Conservation (phyloP, 2,329 filamentous ascomycete genomes). For the Aspergillus sp. region DNA sequence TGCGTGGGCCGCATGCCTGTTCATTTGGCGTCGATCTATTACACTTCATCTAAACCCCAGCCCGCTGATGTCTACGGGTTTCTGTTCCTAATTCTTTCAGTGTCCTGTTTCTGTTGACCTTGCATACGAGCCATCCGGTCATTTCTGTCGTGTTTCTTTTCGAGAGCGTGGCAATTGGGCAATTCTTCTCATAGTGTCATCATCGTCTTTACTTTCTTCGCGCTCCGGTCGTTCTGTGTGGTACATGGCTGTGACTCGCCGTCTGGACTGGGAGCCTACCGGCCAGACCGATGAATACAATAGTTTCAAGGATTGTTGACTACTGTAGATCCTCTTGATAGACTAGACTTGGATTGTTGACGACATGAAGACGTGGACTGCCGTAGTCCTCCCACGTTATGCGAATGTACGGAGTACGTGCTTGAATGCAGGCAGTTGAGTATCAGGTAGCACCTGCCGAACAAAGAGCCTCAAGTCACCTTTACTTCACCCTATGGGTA, state of each 20-base stretch:
- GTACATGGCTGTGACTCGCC: neutral
- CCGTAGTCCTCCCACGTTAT: too few species aligned
- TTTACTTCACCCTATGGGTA: too few species aligned
- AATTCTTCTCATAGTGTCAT: neutral
- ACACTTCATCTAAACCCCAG: slow-evolving; percentile 8
- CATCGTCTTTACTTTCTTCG: neutral
- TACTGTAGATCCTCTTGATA: neutral
- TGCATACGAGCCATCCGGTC: slow-evolving; percentile 6
- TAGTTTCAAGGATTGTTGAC: neutral
- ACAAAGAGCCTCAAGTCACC: too few species aligned
- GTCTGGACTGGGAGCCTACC: neutral
- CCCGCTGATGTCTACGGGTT: slow-evolving; percentile 14
- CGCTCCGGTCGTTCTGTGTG: neutral
- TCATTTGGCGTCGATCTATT: slow-evolving; percentile 21
- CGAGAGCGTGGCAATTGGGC: slow-evolving; percentile 3
- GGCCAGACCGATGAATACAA: neutral
- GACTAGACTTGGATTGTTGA: neutral
- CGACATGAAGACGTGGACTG: neutral
- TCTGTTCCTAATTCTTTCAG: neutral
- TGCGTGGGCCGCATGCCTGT: slow-evolving; percentile 4
- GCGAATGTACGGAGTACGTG: too few species aligned
- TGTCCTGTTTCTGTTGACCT: slow-evolving; percentile 2
- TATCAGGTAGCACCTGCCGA: too few species aligned
- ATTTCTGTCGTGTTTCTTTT: neutral
- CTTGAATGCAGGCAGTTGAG: too few species aligned